These are phyloP conservation scores for Heliamphora pulchella DNA, from an alignment of 179 eudicot species.

Conservation along the genomic window DNA sequence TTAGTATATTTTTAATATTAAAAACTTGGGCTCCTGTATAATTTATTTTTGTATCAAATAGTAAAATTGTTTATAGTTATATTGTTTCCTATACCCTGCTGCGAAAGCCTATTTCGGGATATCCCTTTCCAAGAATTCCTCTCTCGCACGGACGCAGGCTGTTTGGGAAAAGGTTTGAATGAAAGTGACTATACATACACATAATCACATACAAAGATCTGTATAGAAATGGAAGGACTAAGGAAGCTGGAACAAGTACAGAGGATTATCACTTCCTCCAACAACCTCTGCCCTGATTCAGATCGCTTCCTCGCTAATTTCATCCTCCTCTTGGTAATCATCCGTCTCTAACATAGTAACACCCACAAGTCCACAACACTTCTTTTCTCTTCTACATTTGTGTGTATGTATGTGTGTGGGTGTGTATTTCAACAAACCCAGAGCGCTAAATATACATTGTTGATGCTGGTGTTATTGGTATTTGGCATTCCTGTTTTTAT, in stretches of 20 bases:
- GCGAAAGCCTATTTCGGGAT: too few relatives aligned
- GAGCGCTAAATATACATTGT: background rate
- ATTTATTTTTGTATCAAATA: too few relatives aligned
- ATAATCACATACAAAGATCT: background rate
- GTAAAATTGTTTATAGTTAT: too few relatives aligned
- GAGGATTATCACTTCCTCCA: constrained; percentile 28
- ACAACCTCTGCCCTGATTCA: constrained; percentile 30
- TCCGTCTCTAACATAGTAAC: background rate
- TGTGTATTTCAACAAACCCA: background rate
- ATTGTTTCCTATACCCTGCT: too few relatives aligned
- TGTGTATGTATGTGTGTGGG: background rate
- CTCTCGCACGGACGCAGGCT: background rate
- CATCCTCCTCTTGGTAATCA: constrained; percentile 53
- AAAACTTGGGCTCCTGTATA: too few relatives aligned
- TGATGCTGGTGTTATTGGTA: background rate
- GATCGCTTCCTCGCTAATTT: constrained; percentile 57
- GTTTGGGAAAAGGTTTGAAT: background rate
- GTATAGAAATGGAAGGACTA: constrained; percentile 37
- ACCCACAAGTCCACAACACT: background rate
- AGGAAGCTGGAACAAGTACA: constrained; percentile 57
- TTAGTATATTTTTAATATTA: too few relatives aligned
- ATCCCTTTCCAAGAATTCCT: too few relatives aligned
- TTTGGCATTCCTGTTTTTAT: background rate
- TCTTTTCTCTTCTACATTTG: background rate
- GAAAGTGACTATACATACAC: background rate